Conservation (phyloP, 2,329 filamentous ascomycete species). For the Hypoxylon sp. region DNA sequence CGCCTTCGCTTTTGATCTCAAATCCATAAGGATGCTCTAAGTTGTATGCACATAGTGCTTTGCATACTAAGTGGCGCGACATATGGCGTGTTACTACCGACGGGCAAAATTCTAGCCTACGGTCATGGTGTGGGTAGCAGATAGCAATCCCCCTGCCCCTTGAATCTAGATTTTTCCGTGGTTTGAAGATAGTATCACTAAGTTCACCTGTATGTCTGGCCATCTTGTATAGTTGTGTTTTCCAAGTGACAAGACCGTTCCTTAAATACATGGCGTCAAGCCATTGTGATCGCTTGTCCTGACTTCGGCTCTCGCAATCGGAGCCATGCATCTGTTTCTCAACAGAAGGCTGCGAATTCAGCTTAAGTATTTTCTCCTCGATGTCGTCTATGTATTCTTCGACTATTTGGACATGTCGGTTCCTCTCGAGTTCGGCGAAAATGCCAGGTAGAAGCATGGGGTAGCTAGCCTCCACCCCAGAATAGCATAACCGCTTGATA, state of each 20-base stretch:
- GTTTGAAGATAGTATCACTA: slow-evolving; percentile 4
- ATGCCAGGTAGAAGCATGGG: slow-evolving; percentile 53
- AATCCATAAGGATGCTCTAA: too few relatives aligned
- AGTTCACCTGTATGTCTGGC: slow-evolving; percentile 35
- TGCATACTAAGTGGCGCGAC: too few relatives aligned
- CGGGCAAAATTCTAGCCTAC: too few relatives aligned
- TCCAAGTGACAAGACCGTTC: slow-evolving; percentile 51
- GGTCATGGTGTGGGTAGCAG: too few relatives aligned
- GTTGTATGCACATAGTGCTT: too few relatives aligned
- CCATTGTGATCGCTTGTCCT: slow-evolving; percentile 45
- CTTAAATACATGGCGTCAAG: slow-evolving; percentile 49
- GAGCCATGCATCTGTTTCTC: slow-evolving; percentile 14
- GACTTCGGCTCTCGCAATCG: slow-evolving; percentile 11
- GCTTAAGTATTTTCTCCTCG: slow-evolving; percentile 46
- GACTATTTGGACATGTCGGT: slow-evolving; percentile 44
- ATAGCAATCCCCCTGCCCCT: too few relatives aligned
- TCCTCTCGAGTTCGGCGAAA: slow-evolving; percentile 53
- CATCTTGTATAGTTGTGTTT: slow-evolving; percentile 47
- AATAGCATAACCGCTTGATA: slow-evolving; percentile 30
- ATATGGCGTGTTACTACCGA: too few relatives aligned
- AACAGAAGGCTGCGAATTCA: slow-evolving; percentile 27
- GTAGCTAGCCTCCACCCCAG: slow-evolving; percentile 35
- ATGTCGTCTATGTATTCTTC: slow-evolving; percentile 45
- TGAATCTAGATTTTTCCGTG: too few relatives aligned
- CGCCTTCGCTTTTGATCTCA: too few relatives aligned